Conservation (phyloP, 495 filamentous ascomycete species). For the Apodospora peruviana region DNA sequence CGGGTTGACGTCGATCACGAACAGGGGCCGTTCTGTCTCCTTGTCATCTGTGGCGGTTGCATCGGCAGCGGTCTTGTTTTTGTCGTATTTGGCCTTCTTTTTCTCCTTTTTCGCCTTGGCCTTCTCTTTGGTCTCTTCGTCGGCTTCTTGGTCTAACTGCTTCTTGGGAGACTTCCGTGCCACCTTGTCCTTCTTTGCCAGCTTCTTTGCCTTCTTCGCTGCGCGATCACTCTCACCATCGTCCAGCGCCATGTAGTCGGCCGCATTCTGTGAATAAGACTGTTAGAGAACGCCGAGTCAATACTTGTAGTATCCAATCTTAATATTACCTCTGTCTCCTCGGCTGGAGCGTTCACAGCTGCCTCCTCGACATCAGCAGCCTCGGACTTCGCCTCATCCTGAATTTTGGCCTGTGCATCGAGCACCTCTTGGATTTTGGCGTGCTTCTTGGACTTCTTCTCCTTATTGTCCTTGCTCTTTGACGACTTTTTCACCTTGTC, state of each 20-base stretch:
- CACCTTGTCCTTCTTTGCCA: constrained; percentile 2
- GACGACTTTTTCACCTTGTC: constrained; percentile 9
- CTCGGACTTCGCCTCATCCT: constrained; percentile 1
- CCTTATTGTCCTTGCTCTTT: constrained; percentile 3
- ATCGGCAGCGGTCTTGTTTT: neutral
- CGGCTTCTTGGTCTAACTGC: neutral
- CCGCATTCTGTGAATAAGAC: neutral
- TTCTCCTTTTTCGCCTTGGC: neutral
- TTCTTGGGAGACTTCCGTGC: neutral
- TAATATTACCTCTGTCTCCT: constrained; percentile 1
- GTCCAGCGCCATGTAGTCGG: constrained; percentile 3
- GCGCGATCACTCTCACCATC: neutral
- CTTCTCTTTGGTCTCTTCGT: neutral
- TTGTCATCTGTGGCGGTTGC: neutral
- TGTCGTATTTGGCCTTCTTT: neutral
- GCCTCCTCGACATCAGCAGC: constrained; percentile 1
- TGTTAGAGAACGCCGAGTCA: neutral
- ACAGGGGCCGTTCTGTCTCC: neutral
- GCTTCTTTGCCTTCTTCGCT: constrained; percentile 1
- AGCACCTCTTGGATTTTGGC: constrained; percentile 3
- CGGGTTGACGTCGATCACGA: constrained; percentile 1
- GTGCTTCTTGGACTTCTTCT: constrained; percentile 6
- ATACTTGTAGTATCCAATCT: neutral
- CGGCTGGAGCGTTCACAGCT: neutral
- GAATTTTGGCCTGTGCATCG: neutral